Evolutionary conservation across 2,329 filamentous ascomycete species (phyloP).

Genomic region (Thelonectria olida): DNA sequence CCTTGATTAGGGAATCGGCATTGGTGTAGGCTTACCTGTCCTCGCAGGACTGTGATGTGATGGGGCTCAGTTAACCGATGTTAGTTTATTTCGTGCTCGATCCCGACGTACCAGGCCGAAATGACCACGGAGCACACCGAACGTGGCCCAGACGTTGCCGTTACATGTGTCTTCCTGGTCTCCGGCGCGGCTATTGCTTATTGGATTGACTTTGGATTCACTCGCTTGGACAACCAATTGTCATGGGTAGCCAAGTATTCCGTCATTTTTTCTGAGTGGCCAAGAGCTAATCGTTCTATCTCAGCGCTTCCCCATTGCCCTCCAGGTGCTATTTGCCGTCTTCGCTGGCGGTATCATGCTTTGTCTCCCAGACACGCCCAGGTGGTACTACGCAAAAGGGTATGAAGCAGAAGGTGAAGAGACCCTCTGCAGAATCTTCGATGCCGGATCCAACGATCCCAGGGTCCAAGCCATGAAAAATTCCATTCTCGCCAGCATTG

Average conservation of each 20-base stretch:
- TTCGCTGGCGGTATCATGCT: slow-evolving; percentile 15
- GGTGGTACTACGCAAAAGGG: slow-evolving; percentile 24
- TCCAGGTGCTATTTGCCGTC: slow-evolving; percentile 18
- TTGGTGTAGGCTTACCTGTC: neutral
- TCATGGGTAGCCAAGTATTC: no score
- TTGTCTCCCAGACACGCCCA: slow-evolving; percentile 20
- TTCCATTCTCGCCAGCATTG: slow-evolving; percentile 18
- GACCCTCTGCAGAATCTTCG: slow-evolving; percentile 7
- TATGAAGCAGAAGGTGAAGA: slow-evolving; percentile 14
- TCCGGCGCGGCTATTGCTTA: slow-evolving; percentile 23
- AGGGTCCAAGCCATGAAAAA: slow-evolving; percentile 9
- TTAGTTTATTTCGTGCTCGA: slow-evolving; percentile 26
- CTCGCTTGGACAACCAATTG: slow-evolving; percentile 18
- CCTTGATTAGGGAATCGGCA: neutral
- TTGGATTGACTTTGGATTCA: slow-evolving; percentile 26
- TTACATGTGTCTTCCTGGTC: slow-evolving; percentile 21
- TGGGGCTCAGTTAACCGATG: neutral
- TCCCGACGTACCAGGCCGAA: slow-evolving; percentile 23
- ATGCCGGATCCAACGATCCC: slow-evolving; percentile 5
- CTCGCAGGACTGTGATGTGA: neutral
- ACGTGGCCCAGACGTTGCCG: slow-evolving; percentile 21
- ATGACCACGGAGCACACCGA: slow-evolving; percentile 7
- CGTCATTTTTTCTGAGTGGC: no score
- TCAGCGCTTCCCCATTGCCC: neutral
- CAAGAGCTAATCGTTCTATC: no score